Evolutionary conservation across 305 asterid species (phyloP).

Genomic region (Striga hermonthica): DNA sequence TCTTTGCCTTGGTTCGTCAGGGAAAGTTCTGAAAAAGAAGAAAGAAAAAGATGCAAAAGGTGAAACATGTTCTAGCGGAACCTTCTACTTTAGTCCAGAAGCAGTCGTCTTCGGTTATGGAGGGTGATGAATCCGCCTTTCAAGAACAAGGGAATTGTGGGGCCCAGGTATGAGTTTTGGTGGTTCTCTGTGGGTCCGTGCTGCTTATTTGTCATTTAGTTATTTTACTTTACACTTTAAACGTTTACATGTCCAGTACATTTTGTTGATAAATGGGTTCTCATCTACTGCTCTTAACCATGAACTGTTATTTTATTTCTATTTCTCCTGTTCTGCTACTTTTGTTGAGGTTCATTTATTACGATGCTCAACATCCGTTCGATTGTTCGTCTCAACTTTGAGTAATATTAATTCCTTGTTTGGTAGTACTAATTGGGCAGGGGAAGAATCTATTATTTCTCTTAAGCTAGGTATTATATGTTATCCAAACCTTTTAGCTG

Average conservation of each 20-base stretch:
- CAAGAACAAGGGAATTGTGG: conserved; percentile 34
- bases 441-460: not conserved
- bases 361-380: not conserved
- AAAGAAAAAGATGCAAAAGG: conserved; percentile 89
- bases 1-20: conserved; percentile 98
- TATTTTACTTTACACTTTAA: conserved; percentile 8
- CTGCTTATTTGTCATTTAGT: not conserved
- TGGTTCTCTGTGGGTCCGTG: conserved; percentile 14
- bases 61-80: conserved; percentile 35
- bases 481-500: too few relatives aligned
- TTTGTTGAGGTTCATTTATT: not conserved
- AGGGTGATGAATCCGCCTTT: conserved; percentile 33
- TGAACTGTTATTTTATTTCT: too few relatives aligned
- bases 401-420: conserved; percentile 2
- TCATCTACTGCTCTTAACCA: not conserved
- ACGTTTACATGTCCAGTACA: not conserved
- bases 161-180: conserved; percentile 55
- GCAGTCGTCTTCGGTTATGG: conserved; percentile 34
- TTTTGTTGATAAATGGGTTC: too few relatives aligned
- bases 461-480: too few relatives aligned
- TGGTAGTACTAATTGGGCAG: conserved; percentile 1
- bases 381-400: not conserved
- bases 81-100: conserved; percentile 37
- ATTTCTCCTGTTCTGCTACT: not conserved
- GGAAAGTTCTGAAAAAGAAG: conserved; percentile 93